These are phyloP conservation scores for Striga hermonthica DNA, from an alignment of 305 asterid species.

Conservation along the genomic window DNA sequence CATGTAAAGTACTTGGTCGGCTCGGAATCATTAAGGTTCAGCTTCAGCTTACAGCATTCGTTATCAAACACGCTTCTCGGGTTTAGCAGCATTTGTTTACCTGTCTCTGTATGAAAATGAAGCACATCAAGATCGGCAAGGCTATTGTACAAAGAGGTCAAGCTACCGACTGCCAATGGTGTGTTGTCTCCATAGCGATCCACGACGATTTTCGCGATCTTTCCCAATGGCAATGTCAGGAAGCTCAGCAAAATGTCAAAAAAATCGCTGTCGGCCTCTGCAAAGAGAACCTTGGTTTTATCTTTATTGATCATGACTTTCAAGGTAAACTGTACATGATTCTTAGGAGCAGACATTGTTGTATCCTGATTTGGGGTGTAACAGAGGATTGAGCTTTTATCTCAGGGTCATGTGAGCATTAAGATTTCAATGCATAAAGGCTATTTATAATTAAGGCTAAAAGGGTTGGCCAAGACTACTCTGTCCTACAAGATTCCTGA, in stretches of 20 bases:
- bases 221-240: conserved; percentile 14
- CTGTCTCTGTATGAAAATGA: not conserved
- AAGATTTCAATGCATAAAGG: too few relatives aligned
- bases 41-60: conserved; percentile 18
- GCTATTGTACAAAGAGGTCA: conserved; percentile 17
- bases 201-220: not conserved
- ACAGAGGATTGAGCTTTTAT: too few relatives aligned
- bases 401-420: too few relatives aligned
- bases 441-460: too few relatives aligned
- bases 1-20: conserved; percentile 19
- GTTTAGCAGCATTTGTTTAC: conserved; percentile 7
- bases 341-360: not conserved
- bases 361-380: too few relatives aligned
- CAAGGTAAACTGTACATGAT: not conserved
- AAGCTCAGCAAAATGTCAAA: not conserved
- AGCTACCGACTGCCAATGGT: conserved; percentile 27
- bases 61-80: conserved; percentile 10
- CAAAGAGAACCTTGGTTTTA: conserved; percentile 11
- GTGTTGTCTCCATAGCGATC: not conserved
- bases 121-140: not conserved
- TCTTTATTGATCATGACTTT: conserved; percentile 7
- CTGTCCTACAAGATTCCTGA: too few relatives aligned
- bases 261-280: not conserved
- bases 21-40: conserved; percentile 9
- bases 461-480: too few relatives aligned